These are phyloP conservation scores for Logfia minima DNA, from an alignment of 129 eudicot genomes.

Conservation along the genomic window DNA sequence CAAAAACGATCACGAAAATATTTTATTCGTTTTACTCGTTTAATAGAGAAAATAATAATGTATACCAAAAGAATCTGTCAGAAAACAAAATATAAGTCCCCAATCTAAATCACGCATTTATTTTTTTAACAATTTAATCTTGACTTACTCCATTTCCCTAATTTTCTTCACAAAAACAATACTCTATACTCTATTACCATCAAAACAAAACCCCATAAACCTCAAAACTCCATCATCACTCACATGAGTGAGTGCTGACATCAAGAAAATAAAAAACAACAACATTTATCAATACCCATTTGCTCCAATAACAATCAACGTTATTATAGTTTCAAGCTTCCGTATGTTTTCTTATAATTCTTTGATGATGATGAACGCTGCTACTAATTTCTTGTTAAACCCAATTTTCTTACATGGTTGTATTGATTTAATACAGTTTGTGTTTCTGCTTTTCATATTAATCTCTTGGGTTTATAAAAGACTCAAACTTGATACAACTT, in stretches of 20 bases:
- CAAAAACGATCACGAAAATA: no score
- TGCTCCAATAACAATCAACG: not conserved
- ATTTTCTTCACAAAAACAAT: no score
- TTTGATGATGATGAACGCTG: not conserved
- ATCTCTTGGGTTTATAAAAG: constrained; percentile 31
- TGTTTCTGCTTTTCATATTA: constrained; percentile 38
- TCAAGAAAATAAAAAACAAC: not conserved
- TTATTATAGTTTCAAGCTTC: not conserved
- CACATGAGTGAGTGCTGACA: constrained; percentile 15
- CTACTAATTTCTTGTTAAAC: constrained; percentile 28
- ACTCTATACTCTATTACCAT: no score
- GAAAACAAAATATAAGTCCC: constrained; percentile 13
- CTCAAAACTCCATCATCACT: constrained; percentile 28
- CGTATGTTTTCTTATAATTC: no score
- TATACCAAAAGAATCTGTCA: constrained; percentile 10
- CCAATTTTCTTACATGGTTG: constrained; percentile 44
- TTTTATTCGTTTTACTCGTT: no score
- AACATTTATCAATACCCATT: constrained; percentile 1
- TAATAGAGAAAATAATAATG: not conserved
- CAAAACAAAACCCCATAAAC: constrained; percentile 15
- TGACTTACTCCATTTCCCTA: no score
- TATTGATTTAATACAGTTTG: constrained; percentile 42
- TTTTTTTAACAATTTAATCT: constrained; percentile 17
- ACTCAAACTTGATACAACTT: constrained; percentile 23
- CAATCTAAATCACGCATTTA: constrained; percentile 22